Evolutionary conservation across 1,139 yeast species (phyloP), one percentile per base, ranked within the genome.

Genomic region (Debaryomycetaceae sp.): DNA sequence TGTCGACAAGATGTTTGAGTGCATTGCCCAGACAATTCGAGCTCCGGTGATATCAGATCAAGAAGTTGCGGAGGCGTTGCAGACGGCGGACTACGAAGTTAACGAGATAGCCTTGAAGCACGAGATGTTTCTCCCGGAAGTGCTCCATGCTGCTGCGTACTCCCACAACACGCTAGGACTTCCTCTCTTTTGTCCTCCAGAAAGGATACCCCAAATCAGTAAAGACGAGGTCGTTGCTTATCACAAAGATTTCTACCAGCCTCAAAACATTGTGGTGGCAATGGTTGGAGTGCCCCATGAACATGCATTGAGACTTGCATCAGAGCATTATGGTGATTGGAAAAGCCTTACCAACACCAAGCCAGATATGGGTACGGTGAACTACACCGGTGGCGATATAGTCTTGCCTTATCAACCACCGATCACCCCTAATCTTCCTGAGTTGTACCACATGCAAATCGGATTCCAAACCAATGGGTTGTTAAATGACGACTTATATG

Each of bases 381-480:
- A 63, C 14, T 89, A 88, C 57, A 80, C 83, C 1, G 96, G 96
- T 30, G 96, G 96, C 4, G 88, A 82, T 52, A 58, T 72, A 15
- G 66, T 79, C 18, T 65, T 87, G n/a, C 91, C 94, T 8, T 73
- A 82, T 37, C 77, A 75, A 32, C 85, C 88, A 16, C 84, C 87
- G 6, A 73, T 83, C 34, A 63, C 74, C 46, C 84, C 88, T 9
- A 81, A 82, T 55, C 67, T 81, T 43, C 95, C 95, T 9, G 94
- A 87, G 50, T 79, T 91, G 47, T 85, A 84, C 48, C 96, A 91
- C 58, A 75, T 92, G 58, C 91, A 88, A 59, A 76, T 92, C 31
- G 96, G 87, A 3, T 92, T 87, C 58, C 92, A 92, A 61, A 95
- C 98, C 15, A 71, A 87, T 3, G 87, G 96, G 0, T 81, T 91